A percentile compares a stretch with the other conserved stretches of the same genome.
Evolutionary conservation across 2,329 filamentous ascomycete genomes (phyloP).

Genomic region (Fusarium udum): DNA sequence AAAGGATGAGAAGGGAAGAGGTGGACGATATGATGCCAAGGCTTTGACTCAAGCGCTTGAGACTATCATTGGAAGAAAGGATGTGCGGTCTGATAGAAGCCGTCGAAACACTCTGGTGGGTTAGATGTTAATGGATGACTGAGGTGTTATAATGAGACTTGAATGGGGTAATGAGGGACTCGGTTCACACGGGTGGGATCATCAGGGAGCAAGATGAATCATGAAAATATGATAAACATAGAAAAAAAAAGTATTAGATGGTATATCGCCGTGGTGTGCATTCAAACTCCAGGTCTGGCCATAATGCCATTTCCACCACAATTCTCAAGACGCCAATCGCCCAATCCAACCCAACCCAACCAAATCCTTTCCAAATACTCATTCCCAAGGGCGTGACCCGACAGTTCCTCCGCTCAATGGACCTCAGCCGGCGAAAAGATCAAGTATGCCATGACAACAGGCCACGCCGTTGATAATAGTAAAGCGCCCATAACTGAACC

Average conservation of each 20-base stretch:
- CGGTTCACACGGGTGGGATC: not conserved
- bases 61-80: conserved; percentile 73
- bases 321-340: conserved; percentile 21
- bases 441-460: conserved; percentile 50
- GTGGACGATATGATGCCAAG: conserved; percentile 76
- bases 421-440: conserved; percentile 33
- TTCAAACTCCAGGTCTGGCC: conserved; percentile 33
- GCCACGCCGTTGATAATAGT: conserved; percentile 50
- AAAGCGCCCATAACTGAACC: conserved; percentile 46
- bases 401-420: not conserved
- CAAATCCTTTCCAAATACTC: not conserved
- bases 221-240: not conserved
- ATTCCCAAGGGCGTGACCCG: not conserved
- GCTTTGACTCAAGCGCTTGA: conserved; percentile 80
- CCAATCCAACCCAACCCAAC: not conserved
- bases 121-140: conserved; percentile 9
- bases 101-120: conserved; percentile 57
- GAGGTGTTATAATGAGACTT: not conserved
- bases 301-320: conserved; percentile 16
- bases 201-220: not conserved
- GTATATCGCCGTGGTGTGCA: conserved; percentile 31
- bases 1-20: conserved; percentile 53
- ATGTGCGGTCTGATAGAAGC: conserved; percentile 50
- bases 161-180: too few species aligned
- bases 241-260: conserved; percentile 28